Conservation (phyloP, 495 filamentous ascomycete genomes). For the Aspergillus funiculosus region DNA sequence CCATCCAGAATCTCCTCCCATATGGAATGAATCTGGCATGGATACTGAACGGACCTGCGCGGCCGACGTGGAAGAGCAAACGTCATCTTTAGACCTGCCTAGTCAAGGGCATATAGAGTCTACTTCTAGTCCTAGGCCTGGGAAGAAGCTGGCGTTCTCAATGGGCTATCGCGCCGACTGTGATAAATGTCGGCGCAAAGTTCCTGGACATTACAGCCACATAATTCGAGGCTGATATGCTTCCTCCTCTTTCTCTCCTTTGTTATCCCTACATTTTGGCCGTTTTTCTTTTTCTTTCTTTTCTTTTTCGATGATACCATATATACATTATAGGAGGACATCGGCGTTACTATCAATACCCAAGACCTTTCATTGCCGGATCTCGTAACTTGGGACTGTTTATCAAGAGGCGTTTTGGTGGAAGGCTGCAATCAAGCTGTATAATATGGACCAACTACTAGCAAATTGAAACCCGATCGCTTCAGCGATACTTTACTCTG, state of each 20-base stretch:
- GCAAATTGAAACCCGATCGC: too few species aligned
- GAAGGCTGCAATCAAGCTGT: too few species aligned
- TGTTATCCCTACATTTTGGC: neutral
- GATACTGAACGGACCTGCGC: conserved; percentile 6
- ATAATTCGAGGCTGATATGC: conserved; percentile 46
- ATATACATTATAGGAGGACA: too few species aligned
- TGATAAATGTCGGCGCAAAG: conserved; percentile 72
- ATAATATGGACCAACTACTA: too few species aligned
- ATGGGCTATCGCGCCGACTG: conserved; percentile 86
- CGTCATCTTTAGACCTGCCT: neutral
- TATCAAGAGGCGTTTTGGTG: too few species aligned
- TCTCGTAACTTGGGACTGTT: too few species aligned
- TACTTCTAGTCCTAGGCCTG: conserved; percentile 27
- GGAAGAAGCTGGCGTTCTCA: conserved; percentile 57
- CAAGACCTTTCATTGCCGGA: too few species aligned
- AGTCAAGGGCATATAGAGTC: neutral
- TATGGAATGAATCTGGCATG: neutral
- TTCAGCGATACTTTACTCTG: too few species aligned
- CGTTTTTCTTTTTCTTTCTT: conserved; percentile 8
- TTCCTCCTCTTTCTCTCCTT: neutral
- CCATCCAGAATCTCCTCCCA: conserved; percentile 4
- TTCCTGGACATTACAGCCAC: conserved; percentile 85
- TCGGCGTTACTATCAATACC: too few species aligned
- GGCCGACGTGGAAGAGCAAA: conserved; percentile 5
- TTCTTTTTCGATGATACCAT: conserved; percentile 8